Percentiles rank a stretch among this genome's conserved stretches.
phyloP scores from a whole-genome alignment of 805 yeast genomes.

The Schwanniomyces occidentalis region DNA sequence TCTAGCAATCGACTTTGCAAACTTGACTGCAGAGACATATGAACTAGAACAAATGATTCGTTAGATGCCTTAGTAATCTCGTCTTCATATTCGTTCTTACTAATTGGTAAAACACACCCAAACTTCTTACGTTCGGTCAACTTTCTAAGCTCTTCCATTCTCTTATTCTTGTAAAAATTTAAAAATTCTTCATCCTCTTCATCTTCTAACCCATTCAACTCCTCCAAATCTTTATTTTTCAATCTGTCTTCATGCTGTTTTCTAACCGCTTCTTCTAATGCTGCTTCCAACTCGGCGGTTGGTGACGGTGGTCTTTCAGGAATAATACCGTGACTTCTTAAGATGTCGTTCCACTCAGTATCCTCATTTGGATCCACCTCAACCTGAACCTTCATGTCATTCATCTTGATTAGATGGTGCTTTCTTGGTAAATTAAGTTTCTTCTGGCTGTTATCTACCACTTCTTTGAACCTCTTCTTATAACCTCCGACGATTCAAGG shows the following conservation, averaged over 20 bases:
- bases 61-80: slow-evolving; percentile 84
- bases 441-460: background rate
- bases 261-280: slow-evolving; percentile 76
- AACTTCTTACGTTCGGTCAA: slow-evolving; percentile 58
- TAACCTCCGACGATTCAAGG: no score
- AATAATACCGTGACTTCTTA: slow-evolving; percentile 85
- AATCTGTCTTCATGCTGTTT: slow-evolving; percentile 81
- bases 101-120: slow-evolving; percentile 76
- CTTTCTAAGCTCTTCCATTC: slow-evolving; percentile 71
- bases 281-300: slow-evolving; percentile 81
- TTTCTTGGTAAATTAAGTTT: background rate
- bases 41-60: slow-evolving; percentile 69
- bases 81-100: slow-evolving; percentile 82
- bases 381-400: slow-evolving; percentile 60
- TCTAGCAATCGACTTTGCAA: slow-evolving; percentile 74
- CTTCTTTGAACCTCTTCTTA: no score
- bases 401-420: slow-evolving; percentile 9
- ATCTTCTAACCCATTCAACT: slow-evolving; percentile 83
- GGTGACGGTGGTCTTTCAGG: slow-evolving; percentile 93
- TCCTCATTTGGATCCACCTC: slow-evolving; percentile 95
- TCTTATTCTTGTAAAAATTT: slow-evolving; percentile 69
- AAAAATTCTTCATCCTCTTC: slow-evolving; percentile 93
- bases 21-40: slow-evolving; percentile 66
- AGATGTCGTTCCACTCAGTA: slow-evolving; percentile 98
- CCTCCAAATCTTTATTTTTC: slow-evolving; percentile 74